phyloP scores from a whole-genome alignment of 306 rosid species.

The Luffa acutangula region DNA sequence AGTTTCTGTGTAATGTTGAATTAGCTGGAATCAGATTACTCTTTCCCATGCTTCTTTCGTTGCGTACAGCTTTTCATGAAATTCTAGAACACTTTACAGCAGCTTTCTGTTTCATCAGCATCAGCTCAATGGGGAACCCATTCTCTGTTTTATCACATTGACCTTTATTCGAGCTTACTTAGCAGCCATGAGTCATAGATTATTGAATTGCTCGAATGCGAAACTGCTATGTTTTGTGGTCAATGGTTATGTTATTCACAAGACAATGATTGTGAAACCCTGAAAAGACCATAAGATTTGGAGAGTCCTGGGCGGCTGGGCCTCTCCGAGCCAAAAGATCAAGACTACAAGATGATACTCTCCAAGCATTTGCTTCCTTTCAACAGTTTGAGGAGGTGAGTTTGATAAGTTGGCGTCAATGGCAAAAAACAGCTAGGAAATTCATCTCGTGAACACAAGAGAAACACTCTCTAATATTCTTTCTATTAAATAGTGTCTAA shows the following conservation, averaged over 20 bases:
- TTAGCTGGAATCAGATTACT: neutral
- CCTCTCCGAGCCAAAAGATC: neutral
- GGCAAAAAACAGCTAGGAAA: neutral
- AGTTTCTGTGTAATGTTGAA: neutral
- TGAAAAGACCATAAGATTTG: neutral
- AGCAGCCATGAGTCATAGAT: neutral
- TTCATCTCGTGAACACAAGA: no score
- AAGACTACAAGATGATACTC: neutral
- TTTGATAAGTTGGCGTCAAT: neutral
- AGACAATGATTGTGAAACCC: neutral
- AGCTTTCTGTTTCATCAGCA: neutral
- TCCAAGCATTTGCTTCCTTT: neutral
- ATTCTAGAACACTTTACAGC: neutral
- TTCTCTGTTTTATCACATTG: neutral
- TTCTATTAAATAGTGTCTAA: neutral
- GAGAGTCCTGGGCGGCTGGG: neutral
- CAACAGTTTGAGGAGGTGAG: neutral
- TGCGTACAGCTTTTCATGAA: neutral
- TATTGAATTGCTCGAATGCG: neutral
- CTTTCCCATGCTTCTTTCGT: neutral
- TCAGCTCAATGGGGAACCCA: neutral
- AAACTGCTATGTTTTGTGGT: neutral
- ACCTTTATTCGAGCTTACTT: neutral
- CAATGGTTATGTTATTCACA: neutral
- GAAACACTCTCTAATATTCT: neutral